Evolutionary conservation across 345 rosid species (phyloP).

Genomic region (Eutrema heterophyllum): DNA sequence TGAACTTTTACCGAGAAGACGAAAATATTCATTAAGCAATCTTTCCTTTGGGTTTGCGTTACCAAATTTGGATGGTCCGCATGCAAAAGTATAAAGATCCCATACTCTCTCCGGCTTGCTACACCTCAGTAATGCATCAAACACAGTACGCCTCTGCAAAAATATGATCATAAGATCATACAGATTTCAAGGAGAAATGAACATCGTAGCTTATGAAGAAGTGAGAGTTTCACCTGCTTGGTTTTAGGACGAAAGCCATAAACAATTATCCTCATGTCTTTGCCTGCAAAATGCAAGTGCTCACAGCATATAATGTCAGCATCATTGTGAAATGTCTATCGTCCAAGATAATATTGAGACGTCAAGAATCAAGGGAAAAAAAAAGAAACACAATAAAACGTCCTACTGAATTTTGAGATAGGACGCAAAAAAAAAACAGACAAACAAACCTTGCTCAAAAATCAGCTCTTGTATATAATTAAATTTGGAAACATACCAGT

Average conservation of each 20-base stretch:
- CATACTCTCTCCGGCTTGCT: constrained; percentile 69
- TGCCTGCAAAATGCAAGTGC: constrained; percentile 50
- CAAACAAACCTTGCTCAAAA: not conserved
- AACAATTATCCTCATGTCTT: constrained; percentile 92
- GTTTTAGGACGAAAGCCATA: constrained; percentile 86
- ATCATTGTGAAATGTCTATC: not conserved
- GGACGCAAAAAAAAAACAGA: not conserved
- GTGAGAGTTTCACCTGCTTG: constrained; percentile 58
- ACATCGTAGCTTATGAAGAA: not conserved
- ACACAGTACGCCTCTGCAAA: constrained; percentile 72
- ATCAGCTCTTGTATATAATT: not conserved
- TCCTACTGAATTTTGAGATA: not conserved
- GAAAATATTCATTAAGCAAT: constrained; percentile 86
- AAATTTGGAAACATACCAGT: constrained; percentile 50
- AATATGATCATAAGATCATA: not conserved
- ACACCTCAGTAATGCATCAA: constrained; percentile 56
- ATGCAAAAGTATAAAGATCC: constrained; percentile 86
- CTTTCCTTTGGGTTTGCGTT: constrained; percentile 77
- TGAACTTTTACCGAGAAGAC: constrained; percentile 72
- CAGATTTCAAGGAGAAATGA: not conserved
- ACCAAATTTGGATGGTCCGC: constrained; percentile 69
- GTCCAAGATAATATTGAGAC: constrained; percentile 1
- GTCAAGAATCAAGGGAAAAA: not conserved
- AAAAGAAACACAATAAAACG: not conserved
- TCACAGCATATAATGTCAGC: not conserved